Conservation (phyloP, 257 asterid species). For the Voacanga thouarsii region DNA sequence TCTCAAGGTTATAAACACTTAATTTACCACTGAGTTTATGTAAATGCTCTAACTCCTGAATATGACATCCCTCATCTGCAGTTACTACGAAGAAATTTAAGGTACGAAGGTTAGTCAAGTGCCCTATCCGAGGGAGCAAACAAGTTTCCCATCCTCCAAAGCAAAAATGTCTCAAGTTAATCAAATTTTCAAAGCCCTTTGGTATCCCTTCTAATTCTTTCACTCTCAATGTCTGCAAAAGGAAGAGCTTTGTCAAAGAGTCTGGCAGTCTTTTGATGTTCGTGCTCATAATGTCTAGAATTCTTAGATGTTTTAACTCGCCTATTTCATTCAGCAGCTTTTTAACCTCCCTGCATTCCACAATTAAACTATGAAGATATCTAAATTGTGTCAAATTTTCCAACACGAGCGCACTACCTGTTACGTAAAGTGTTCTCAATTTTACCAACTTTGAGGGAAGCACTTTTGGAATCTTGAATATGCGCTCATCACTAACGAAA, state of each 20-base stretch:
- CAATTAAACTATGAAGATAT: too few species aligned
- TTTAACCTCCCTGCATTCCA: not conserved
- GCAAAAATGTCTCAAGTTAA: constrained; percentile 18
- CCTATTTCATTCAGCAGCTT: not conserved
- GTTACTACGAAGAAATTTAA: too few species aligned
- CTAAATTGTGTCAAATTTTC: not conserved
- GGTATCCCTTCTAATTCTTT: not conserved
- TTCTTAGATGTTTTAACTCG: constrained; percentile 12
- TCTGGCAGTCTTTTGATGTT: not conserved
- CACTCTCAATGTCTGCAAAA: constrained; percentile 16
- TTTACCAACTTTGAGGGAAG: not conserved
- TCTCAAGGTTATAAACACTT: not conserved
- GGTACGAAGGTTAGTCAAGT: too few species aligned
- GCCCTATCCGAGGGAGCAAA: constrained; percentile 1
- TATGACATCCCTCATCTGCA: too few species aligned
- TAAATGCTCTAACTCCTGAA: too few species aligned
- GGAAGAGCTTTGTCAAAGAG: constrained; percentile 13
- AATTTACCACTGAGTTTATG: too few species aligned
- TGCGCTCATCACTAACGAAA: not conserved
- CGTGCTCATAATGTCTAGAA: constrained; percentile 13
- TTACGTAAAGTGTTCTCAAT: not conserved
- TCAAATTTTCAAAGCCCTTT: constrained; percentile 4
- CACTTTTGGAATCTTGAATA: not conserved
- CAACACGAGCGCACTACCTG: not conserved
- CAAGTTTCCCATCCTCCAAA: constrained; percentile 21